Base-by-base conservation (phyloP, 805 yeast species). In the Saturnispora mendoncae region DNA sequence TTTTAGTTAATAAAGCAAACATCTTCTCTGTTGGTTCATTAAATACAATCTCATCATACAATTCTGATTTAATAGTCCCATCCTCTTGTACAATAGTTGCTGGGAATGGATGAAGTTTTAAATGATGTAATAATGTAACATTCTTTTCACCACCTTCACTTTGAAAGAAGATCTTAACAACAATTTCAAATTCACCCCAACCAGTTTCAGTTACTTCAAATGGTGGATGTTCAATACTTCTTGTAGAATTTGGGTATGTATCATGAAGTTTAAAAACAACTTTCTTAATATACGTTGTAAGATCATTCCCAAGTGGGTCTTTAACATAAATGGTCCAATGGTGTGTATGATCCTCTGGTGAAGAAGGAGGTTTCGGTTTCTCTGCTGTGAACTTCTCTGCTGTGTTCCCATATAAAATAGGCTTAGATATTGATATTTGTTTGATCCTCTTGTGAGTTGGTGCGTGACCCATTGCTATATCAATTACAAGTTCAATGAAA, bases 181-280 rank as follows among this genome's bases (percentile, higher is more conserved):
- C 76, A 46, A 92, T 82, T 55, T 92, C 99, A 61, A 92, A 92
- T 60, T 92, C 99, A 50, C 99, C 99, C 99, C 99, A 92, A 0
- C 99, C 99, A 0, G 97, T 84, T 56, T 92, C 99, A 2, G 95
- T 83, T 23, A 92, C 86, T 58, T 87, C 94, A 54, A 82, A 92
- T 0, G 98, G 98, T 2, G 97, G 97, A 24, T 68, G 58, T 47
- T 92, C 97, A 13, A 90, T 70, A 1, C 92, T 72, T 42, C 99
- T 67, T n/a, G 86, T 76, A 2, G 96, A 76, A 51, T 80, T 84
- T 17, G 80, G 81, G 53, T 90, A 92, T 0, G 98, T 92, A 49
- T 92, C 98, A 60, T 92, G 98, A 18, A 92, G 67, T 57, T 92
- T 92, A 68, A 90, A 92, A 0, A 88, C 90, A 1, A 92, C 97